Evolutionary conservation across 2,329 filamentous ascomycete genomes (phyloP), one percentile per base, ranked within the genome.

Genomic region (Bipolaris cookei): DNA sequence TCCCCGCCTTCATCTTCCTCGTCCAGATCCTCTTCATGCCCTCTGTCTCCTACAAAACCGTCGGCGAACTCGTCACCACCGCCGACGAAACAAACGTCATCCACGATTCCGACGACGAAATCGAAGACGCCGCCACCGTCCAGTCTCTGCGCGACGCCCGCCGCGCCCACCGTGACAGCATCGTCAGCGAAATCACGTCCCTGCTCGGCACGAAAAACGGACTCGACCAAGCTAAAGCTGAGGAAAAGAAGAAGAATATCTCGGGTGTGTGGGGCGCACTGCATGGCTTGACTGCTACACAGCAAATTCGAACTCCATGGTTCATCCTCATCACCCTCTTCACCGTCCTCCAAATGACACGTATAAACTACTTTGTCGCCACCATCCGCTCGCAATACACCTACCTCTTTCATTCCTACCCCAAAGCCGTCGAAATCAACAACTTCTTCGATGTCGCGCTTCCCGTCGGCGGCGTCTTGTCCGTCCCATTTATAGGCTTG

Each of bases 311-410:
- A 6, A 91, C 89, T 2, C 89, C 89, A 0, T 97, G 92, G 92
- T 97, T 95, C 74, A 80, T 92, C 16, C 82, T 96, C 48, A 91
- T 96, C 67, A 90, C 90, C 10, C 76, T 92, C 11, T 95, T 96
- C 76, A 96, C 91, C 1, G 77, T 83, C 32, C 63, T 84, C 1
- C 82, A 84, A 70, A 86, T 83, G 79, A 88, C 96, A 61, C 84
- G 81, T 8, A 96, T 97, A 82, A 97, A 97, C 79, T 97, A 93
- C 79, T 96, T 97, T 69, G 91, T 97, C 45, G 92, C 92, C 1
- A 96, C 92, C 2, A 88, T 97, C 61, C 86, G 90, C 1, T 83
- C 88, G 1, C 92, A 97, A 75, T 96, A 96, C 77, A 84, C 87
- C 42, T 88, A 88, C 66, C 84, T 97, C 7, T 85, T 97, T 14